Conservation (phyloP, 306 rosid genomes). For the Rosa persica region DNA sequence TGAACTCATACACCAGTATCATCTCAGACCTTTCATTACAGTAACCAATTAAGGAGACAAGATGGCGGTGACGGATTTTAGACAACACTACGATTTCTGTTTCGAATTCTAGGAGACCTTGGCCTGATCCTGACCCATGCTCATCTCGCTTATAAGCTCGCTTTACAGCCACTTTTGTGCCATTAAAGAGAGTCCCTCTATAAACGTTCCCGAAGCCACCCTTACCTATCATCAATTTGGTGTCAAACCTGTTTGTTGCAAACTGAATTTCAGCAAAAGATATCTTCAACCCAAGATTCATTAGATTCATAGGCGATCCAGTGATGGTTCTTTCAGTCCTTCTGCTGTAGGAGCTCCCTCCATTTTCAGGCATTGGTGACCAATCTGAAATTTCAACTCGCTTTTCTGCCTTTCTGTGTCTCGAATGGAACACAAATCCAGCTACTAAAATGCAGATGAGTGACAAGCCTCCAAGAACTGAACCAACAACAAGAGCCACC, state of each 20-base stretch:
- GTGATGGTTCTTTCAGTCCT: not conserved
- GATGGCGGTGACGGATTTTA: slow-evolving; percentile 46
- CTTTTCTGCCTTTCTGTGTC: slow-evolving; percentile 26
- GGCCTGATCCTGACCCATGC: slow-evolving; percentile 41
- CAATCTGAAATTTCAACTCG: slow-evolving; percentile 28
- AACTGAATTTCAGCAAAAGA: slow-evolving; percentile 38
- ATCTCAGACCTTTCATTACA: slow-evolving; percentile 54
- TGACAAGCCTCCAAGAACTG: slow-evolving; percentile 32
- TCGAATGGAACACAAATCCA: slow-evolving; percentile 22
- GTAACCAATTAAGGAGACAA: slow-evolving; percentile 57
- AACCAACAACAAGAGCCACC: slow-evolving; percentile 26
- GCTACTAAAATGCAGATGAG: slow-evolving; percentile 25
- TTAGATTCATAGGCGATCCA: slow-evolving; percentile 27
- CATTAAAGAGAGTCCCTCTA: too few species aligned
- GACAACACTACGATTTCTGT: slow-evolving; percentile 50
- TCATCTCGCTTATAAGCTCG: slow-evolving; percentile 27
- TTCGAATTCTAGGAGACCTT: slow-evolving; percentile 52
- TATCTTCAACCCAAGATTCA: slow-evolving; percentile 43
- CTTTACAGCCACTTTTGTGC: slow-evolving; percentile 48
- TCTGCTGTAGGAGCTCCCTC: slow-evolving; percentile 36
- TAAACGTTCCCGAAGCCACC: too few species aligned
- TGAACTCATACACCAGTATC: slow-evolving; percentile 52
- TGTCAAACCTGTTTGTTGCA: slow-evolving; percentile 27
- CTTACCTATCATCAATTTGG: too few species aligned
- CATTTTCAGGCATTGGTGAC: slow-evolving; percentile 31